These are phyloP conservation scores for Hebeloma cylindrosporum DNA, from an alignment of 768 basidiomycete genomes.

Conservation along the genomic window DNA sequence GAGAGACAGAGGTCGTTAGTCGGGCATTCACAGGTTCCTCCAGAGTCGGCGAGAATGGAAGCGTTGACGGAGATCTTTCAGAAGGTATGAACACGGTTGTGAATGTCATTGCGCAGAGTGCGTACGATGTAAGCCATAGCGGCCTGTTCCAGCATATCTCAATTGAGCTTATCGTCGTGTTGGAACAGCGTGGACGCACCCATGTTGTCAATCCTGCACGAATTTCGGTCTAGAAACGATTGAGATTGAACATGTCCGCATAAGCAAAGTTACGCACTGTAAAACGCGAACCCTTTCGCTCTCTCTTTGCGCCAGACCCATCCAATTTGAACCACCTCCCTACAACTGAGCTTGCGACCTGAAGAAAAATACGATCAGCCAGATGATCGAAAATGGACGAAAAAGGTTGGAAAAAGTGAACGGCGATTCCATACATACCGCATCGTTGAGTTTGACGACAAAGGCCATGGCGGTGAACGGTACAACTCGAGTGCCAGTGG, in stretches of 20 bases:
- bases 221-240: constrained; percentile 60
- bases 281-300: constrained; percentile 65
- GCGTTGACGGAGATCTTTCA: constrained; percentile 83
- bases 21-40: constrained; percentile 80
- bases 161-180: constrained; percentile 5
- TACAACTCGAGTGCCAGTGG: too few relatives aligned
- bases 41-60: constrained; percentile 70
- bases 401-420: constrained; percentile 5
- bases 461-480: constrained; percentile 14
- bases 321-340: constrained; percentile 76
- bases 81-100: constrained; percentile 7
- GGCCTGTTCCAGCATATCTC: constrained; percentile 39
- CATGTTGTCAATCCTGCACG: constrained; percentile 81
- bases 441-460: constrained; percentile 22
- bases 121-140: constrained; percentile 85
- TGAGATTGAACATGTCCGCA: not conserved
- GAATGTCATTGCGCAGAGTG: not conserved
- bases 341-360: constrained; percentile 48
- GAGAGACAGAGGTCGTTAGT: constrained; percentile 52
- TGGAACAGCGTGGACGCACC: constrained; percentile 41
- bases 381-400: constrained; percentile 3
- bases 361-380: constrained; percentile 2
- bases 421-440: constrained; percentile 24
- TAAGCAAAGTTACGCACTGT: constrained; percentile 33
- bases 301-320: constrained; percentile 63